A percentile compares a stretch with the other conserved stretches of the same genome.
Conservation (phyloP, 2,329 filamentous ascomycete genomes). For the Xylaria sp. region DNA sequence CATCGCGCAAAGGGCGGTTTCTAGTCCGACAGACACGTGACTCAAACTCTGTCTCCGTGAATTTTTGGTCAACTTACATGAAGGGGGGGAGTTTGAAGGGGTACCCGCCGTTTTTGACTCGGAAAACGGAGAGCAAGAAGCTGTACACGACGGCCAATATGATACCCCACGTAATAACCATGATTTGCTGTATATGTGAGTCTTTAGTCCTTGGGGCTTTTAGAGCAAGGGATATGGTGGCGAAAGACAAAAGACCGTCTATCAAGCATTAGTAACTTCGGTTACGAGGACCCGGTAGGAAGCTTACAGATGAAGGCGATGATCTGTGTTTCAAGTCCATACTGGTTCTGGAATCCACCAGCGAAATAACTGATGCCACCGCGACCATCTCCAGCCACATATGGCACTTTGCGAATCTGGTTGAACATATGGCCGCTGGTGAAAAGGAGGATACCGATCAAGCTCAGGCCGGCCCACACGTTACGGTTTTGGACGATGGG, state of each 20-base stretch:
- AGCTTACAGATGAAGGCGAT: constrained; percentile 90
- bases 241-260: constrained; percentile 82
- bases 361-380: constrained; percentile 93
- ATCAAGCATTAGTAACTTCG: constrained; percentile 40
- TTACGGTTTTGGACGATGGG: constrained; percentile 90
- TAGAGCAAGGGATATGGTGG: constrained; percentile 87
- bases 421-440: constrained; percentile 99
- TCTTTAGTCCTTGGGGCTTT: constrained; percentile 92
- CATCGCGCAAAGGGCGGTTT: constrained; percentile 18
- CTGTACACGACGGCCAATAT: constrained; percentile 88
- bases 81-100: constrained; percentile 95
- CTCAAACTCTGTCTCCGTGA: neutral
- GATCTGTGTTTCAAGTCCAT: constrained; percentile 94
- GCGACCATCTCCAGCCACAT: constrained; percentile 83
- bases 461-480: constrained; percentile 88
- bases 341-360: constrained; percentile 90
- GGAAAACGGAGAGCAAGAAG: constrained; percentile 92
- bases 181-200: constrained; percentile 79
- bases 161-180: constrained; percentile 80
- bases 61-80: constrained; percentile 55
- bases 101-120: constrained; percentile 93
- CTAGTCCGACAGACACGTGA: neutral
- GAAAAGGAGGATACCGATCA: constrained; percentile 91
- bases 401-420: constrained; percentile 95
- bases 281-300: constrained; percentile 10